phyloP scores from a whole-genome alignment of 2,329 filamentous ascomycete genomes.

The Tympanopsis confertula region DNA sequence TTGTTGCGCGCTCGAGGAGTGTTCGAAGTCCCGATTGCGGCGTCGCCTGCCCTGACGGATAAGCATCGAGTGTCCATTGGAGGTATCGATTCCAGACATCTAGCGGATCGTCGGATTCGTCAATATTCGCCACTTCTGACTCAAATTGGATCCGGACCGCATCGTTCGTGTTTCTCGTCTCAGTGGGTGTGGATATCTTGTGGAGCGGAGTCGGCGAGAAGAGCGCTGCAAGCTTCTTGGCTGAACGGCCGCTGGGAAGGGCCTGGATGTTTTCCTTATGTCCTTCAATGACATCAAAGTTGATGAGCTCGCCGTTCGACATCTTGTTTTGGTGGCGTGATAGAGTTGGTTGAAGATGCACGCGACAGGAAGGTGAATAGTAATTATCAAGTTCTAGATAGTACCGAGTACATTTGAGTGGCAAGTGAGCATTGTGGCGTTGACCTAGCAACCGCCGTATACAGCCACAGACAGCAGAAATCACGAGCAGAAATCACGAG shows the following conservation, averaged over 20 bases:
- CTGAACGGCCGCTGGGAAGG: slow-evolving; percentile 52
- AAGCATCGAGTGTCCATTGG: slow-evolving; percentile 90
- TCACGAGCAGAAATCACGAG: no score
- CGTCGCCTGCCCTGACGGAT: slow-evolving; percentile 86
- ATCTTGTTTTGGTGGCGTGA: no score
- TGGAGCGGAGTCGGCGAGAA: slow-evolving; percentile 58
- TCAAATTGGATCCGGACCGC: slow-evolving; percentile 75
- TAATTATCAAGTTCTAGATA: no score
- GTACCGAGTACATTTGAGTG: no score
- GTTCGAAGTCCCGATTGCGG: slow-evolving; percentile 80
- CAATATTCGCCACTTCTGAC: slow-evolving; percentile 63
- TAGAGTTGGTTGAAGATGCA: no score
- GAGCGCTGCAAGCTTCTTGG: slow-evolving; percentile 73
- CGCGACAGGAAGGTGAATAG: no score
- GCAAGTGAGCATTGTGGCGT: no score
- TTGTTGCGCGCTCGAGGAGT: slow-evolving; percentile 84
- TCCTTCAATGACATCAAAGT: slow-evolving; percentile 55
- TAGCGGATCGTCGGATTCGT: slow-evolving; percentile 86
- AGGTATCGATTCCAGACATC: slow-evolving; percentile 95
- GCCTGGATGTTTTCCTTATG: slow-evolving; percentile 60
- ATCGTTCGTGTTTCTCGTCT: slow-evolving; percentile 68
- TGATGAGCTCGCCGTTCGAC: background rate
- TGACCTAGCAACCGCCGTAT: no score
- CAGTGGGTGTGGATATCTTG: slow-evolving; percentile 55
- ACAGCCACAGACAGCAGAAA: no score